These are phyloP conservation scores for Komagataella pseudopastoris DNA, from an alignment of 805 yeast species.

Conservation along the genomic window DNA sequence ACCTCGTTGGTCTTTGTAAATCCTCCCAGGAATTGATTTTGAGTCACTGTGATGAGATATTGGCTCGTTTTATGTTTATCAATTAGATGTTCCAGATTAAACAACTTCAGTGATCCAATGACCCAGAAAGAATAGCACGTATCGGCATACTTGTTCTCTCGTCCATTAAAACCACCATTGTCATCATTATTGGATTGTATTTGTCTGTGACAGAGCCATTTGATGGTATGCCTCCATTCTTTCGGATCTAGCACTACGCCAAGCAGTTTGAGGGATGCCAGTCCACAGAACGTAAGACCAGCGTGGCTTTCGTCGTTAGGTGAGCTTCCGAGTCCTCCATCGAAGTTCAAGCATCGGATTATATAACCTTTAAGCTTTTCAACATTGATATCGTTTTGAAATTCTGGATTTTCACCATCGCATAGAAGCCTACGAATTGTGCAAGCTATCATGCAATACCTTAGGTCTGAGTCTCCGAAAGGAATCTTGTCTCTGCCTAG, in stretches of 20 bases:
- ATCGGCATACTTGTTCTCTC: slow-evolving; percentile 75
- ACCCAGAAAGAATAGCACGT: slow-evolving; percentile 88
- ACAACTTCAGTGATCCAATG: slow-evolving; percentile 37
- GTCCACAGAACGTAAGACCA: slow-evolving; percentile 78
- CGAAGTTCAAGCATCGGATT: slow-evolving; percentile 20
- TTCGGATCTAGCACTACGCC: slow-evolving; percentile 8
- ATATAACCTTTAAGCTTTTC: slow-evolving; percentile 25
- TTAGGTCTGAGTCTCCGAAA: slow-evolving; percentile 52
- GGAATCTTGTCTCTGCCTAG: slow-evolving; percentile 20
- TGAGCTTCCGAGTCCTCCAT: slow-evolving; percentile 58
- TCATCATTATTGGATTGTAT: slow-evolving; percentile 34
- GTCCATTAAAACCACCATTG: slow-evolving; percentile 74
- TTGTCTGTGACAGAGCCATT: slow-evolving; percentile 60
- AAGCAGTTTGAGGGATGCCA: slow-evolving; percentile 41
- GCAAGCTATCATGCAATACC: slow-evolving; percentile 65
- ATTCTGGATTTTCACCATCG: slow-evolving; percentile 12
- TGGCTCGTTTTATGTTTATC: slow-evolving; percentile 20
- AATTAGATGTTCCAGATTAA: slow-evolving; percentile 18
- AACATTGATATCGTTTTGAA: slow-evolving; percentile 26
- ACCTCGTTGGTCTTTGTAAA: slow-evolving; percentile 49
- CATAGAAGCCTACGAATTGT: slow-evolving; percentile 42
- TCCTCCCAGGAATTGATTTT: slow-evolving; percentile 59
- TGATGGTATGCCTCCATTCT: slow-evolving; percentile 25
- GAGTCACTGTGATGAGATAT: slow-evolving; percentile 43
- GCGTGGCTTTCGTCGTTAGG: slow-evolving; percentile 59